Percentiles rank a stretch among this genome's conserved stretches.
Evolutionary conservation across 495 filamentous ascomycete species (phyloP).

Genomic region (Wilcoxina mikolae): DNA sequence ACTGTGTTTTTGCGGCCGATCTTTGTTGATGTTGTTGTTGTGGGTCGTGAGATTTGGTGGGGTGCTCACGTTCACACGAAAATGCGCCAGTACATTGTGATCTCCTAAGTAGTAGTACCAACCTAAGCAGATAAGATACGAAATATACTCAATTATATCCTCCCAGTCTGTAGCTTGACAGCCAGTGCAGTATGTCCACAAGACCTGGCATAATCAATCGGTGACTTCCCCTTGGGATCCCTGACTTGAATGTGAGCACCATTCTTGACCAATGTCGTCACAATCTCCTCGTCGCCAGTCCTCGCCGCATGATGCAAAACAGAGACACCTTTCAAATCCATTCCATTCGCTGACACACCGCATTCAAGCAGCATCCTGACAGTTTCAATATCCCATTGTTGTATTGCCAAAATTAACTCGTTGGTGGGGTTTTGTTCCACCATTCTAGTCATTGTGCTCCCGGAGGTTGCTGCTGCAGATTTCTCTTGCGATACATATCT

Average conservation of each 20-base stretch:
- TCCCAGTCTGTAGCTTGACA: background rate
- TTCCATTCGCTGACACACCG: background rate
- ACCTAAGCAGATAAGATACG: too few species aligned
- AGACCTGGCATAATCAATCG: background rate
- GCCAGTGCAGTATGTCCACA: background rate
- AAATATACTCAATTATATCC: background rate
- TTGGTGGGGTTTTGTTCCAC: background rate
- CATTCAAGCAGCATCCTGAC: background rate
- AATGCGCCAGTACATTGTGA: too few species aligned
- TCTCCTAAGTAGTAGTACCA: too few species aligned
- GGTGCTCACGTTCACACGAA: too few species aligned
- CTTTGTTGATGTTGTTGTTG: too few species aligned
- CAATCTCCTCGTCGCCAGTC: background rate
- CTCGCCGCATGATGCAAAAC: slow-evolving; percentile 3
- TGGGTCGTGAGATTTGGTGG: too few species aligned
- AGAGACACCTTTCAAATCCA: background rate
- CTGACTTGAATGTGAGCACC: background rate
- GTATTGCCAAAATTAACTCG: background rate
- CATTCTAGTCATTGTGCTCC: background rate
- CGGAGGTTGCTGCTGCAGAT: too few species aligned
- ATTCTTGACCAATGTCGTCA: background rate
- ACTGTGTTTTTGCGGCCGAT: too few species aligned
- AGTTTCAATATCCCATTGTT: background rate
- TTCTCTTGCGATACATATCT: too few species aligned
- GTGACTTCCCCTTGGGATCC: background rate